Evolutionary conservation across 2,329 filamentous ascomycete species (phyloP).

Genomic region (Lachnellula arida): DNA sequence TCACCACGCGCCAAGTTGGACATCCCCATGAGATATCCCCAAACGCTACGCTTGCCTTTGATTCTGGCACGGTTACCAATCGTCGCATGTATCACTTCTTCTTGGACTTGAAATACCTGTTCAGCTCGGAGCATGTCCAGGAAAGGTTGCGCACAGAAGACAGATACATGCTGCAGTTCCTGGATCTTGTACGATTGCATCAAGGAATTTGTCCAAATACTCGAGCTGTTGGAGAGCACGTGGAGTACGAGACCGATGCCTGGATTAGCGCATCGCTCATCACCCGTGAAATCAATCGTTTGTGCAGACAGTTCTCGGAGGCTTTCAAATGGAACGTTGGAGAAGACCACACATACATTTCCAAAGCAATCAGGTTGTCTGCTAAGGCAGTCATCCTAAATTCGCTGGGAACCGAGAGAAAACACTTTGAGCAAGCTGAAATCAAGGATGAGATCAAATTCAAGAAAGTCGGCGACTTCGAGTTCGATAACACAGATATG

Average conservation of each 20-base stretch:
- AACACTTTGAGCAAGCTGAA: constrained; percentile 79
- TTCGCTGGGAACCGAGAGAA: constrained; percentile 82
- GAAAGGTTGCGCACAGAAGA: constrained; percentile 76
- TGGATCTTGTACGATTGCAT: constrained; percentile 92
- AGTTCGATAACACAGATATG: constrained; percentile 58
- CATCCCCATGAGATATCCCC: constrained; percentile 87
- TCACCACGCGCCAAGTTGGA: constrained; percentile 92
- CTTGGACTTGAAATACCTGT: constrained; percentile 85
- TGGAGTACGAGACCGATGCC: constrained; percentile 96
- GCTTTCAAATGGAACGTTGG: constrained; percentile 69
- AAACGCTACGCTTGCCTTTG: constrained; percentile 83
- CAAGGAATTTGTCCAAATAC: constrained; percentile 96
- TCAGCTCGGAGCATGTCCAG: constrained; percentile 84
- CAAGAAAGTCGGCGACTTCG: constrained; percentile 71
- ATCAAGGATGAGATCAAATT: constrained; percentile 83
- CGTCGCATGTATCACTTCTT: constrained; percentile 97
- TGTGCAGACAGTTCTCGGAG: constrained; percentile 84
- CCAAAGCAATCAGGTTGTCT: constrained; percentile 65
- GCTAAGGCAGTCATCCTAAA: constrained; percentile 83
- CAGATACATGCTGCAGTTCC: constrained; percentile 86
- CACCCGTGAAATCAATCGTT: constrained; percentile 88
- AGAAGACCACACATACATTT: constrained; percentile 63
- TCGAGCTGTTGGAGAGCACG: constrained; percentile 87
- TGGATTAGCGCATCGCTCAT: constrained; percentile 97
- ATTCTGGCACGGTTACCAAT: constrained; percentile 92